phyloP scores from a whole-genome alignment of 257 asterid species.

The Forsythia suspensa region DNA sequence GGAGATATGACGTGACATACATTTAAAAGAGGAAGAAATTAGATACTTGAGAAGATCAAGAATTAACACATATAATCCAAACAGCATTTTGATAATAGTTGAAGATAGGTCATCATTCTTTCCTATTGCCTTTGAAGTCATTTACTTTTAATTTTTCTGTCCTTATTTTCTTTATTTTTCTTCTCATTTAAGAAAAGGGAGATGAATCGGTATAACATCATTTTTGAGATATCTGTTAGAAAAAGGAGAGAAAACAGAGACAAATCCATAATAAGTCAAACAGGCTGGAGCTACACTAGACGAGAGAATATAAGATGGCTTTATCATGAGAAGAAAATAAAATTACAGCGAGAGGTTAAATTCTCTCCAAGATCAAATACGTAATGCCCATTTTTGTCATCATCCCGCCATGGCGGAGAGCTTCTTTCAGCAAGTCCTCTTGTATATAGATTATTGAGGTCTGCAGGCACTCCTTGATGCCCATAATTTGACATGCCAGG shows the following conservation, averaged over 20 bases:
- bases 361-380: constrained; percentile 61
- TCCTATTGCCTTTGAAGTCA: not conserved
- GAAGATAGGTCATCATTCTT: not conserved
- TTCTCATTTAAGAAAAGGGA: not conserved
- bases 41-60: not conserved
- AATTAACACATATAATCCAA: not conserved
- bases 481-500: constrained; percentile 56
- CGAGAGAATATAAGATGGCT: not conserved
- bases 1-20: not conserved
- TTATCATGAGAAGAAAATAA: constrained; percentile 28
- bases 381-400: constrained; percentile 64
- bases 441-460: constrained; percentile 38
- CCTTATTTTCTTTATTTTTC: not conserved
- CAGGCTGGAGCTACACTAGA: constrained; percentile 13
- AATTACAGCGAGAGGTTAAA: constrained; percentile 62
- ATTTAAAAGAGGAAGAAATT: constrained; percentile 1
- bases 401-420: constrained; percentile 63
- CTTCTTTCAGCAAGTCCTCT: constrained; percentile 54
- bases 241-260: not conserved
- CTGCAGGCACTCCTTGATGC: constrained; percentile 43
- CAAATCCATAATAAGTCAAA: not conserved
- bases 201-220: not conserved
- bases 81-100: not conserved
- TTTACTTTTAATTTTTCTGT: not conserved
- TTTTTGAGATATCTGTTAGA: not conserved